These are phyloP conservation scores for Starmera dryadoides DNA, from an alignment of 805 yeast genomes.

Conservation along the genomic window DNA sequence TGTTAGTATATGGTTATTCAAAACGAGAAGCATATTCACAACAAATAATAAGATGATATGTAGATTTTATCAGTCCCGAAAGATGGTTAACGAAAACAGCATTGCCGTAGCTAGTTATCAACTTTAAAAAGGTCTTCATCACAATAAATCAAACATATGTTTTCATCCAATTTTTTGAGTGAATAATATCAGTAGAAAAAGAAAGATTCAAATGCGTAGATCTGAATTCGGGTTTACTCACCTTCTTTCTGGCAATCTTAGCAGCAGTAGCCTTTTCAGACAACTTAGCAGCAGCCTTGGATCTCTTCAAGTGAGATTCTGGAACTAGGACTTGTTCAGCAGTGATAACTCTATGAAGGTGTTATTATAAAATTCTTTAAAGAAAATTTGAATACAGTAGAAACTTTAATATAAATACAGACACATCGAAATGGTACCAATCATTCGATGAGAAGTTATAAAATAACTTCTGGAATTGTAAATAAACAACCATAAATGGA, in stretches of 20 bases:
- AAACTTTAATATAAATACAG: background rate
- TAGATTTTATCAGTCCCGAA: slow-evolving; percentile 58
- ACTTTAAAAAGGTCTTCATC: slow-evolving; percentile 48
- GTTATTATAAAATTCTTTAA: background rate
- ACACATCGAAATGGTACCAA: slow-evolving; percentile 24
- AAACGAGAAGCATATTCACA: background rate
- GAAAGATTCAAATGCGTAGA: background rate
- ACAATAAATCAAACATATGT: slow-evolving; percentile 11
- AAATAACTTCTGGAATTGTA: no score
- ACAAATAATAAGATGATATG: no score
- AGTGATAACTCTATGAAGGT: slow-evolving; percentile 20
- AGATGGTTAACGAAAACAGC: slow-evolving; percentile 75
- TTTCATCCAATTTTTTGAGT: background rate
- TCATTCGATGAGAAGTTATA: slow-evolving; percentile 17
- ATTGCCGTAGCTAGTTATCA: slow-evolving; percentile 63
- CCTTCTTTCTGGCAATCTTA: slow-evolving; percentile 70
- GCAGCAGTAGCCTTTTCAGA: slow-evolving; percentile 76
- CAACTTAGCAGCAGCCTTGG: slow-evolving; percentile 71
- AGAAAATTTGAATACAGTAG: slow-evolving; percentile 3
- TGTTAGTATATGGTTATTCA: slow-evolving; percentile 8
- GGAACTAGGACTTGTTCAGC: slow-evolving; percentile 46
- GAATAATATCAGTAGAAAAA: background rate
- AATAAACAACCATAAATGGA: background rate
- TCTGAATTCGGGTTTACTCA: slow-evolving; percentile 57
- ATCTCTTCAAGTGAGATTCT: slow-evolving; percentile 81